Conservation (phyloP, 208 protist species). For the Crithidia sp. region DNA sequence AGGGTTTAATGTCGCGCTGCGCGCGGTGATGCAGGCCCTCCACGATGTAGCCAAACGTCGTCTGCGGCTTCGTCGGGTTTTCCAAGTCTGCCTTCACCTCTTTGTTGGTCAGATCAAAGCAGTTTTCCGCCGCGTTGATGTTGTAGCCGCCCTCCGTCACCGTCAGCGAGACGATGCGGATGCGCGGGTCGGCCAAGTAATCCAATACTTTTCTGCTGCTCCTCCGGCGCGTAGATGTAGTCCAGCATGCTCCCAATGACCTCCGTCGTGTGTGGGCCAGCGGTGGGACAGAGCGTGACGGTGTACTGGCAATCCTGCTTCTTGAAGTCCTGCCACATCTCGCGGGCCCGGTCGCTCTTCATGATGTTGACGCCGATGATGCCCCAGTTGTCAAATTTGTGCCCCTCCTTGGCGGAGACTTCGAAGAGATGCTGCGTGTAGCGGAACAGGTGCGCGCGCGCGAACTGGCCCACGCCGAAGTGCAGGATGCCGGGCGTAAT, state of each 20-base stretch:
- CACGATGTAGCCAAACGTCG: constrained; percentile 44
- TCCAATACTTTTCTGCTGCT: constrained; percentile 28
- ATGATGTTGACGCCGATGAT: constrained; percentile 47
- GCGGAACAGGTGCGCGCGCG: constrained; percentile 34
- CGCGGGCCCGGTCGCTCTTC: constrained; percentile 24
- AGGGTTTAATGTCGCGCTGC: constrained; percentile 18
- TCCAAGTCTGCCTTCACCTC: constrained; percentile 25
- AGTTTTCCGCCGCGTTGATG: constrained; percentile 37
- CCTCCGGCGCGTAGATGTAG: constrained; percentile 38
- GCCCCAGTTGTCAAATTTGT: constrained; percentile 31
- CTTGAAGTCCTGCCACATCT: constrained; percentile 42
- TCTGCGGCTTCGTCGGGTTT: constrained; percentile 22
- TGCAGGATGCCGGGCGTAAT: constrained; percentile 34
- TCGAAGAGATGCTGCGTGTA: constrained; percentile 42
- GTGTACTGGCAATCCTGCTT: constrained; percentile 45
- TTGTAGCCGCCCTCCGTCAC: constrained; percentile 54
- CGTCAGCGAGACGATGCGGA: constrained; percentile 40
- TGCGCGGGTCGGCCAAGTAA: constrained; percentile 31
- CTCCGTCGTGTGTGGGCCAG: constrained; percentile 13
- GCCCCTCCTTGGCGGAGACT: constrained; percentile 24
- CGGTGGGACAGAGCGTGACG: constrained; percentile 32
- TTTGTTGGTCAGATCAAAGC: constrained; percentile 36
- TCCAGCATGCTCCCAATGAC: constrained; percentile 33
- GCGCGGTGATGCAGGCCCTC: constrained; percentile 33
- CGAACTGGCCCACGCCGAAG: constrained; percentile 45